Evolutionary conservation across 495 filamentous ascomycete genomes (phyloP).

Genomic region (Coniosporium apollinis): DNA sequence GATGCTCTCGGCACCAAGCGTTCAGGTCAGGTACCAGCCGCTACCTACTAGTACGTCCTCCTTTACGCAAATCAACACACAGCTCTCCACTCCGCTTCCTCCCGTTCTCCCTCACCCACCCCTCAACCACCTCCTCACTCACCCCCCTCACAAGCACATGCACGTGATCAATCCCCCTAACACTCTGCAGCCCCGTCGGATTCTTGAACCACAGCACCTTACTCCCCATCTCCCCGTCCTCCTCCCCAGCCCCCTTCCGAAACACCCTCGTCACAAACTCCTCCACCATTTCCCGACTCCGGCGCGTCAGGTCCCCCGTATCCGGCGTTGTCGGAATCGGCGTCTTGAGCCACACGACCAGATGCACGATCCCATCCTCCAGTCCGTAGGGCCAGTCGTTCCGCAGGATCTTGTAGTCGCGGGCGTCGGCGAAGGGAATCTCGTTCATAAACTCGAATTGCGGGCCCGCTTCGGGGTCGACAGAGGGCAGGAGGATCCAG

Average conservation of each 20-base stretch:
- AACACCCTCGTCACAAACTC: conserved; percentile 55
- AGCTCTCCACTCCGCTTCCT: too few relatives aligned
- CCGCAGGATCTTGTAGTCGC: conserved; percentile 57
- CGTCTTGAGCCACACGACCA: conserved; percentile 52
- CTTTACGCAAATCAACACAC: too few relatives aligned
- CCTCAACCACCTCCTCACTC: conserved; percentile 36
- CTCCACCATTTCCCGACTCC: conserved; percentile 42
- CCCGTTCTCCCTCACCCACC: conserved; percentile 39
- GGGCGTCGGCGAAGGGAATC: conserved; percentile 48
- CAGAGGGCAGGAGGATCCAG: conserved; percentile 36
- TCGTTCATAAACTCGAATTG: conserved; percentile 33
- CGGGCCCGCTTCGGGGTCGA: conserved; percentile 14
- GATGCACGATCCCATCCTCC: conserved; percentile 48
- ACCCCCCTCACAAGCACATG: conserved; percentile 52
- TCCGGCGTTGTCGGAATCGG: conserved; percentile 35
- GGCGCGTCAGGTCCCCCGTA: conserved; percentile 52
- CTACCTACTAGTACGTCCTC: too few relatives aligned
- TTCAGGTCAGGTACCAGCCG: too few relatives aligned
- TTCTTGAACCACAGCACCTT: conserved; percentile 87
- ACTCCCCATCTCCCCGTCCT: conserved; percentile 12
- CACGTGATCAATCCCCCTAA: conserved; percentile 63
- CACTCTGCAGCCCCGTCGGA: conserved; percentile 76
- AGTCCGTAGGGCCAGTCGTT: conserved; percentile 93
- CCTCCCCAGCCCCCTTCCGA: conserved; percentile 22
- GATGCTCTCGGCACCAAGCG: too few relatives aligned